Conservation (phyloP, 2,329 filamentous ascomycete genomes). For the Hypoxylon sp. region DNA sequence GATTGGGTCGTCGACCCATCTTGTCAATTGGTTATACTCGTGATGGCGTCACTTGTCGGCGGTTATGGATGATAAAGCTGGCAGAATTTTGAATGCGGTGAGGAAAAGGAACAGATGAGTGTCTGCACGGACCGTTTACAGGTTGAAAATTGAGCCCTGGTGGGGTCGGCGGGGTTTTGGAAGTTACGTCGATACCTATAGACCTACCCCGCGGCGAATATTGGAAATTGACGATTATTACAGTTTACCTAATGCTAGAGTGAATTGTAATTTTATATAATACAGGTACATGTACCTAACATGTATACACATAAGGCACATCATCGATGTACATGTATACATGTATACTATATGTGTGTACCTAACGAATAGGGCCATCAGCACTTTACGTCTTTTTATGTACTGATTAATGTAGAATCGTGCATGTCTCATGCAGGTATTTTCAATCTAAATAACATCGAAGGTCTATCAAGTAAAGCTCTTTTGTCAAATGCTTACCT, state of each 20-base stretch:
- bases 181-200: background rate
- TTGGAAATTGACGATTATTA: background rate
- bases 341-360: no score
- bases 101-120: constrained; percentile 40
- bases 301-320: no score
- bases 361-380: no score
- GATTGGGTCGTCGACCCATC: constrained; percentile 89
- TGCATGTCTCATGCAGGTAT: no score
- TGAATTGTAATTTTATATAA: no score
- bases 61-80: constrained; percentile 48
- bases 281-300: background rate
- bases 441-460: no score
- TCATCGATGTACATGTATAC: no score
- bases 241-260: no score
- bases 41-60: constrained; percentile 32
- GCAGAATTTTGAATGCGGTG: constrained; percentile 54
- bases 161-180: constrained; percentile 7
- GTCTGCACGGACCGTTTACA: constrained; percentile 18
- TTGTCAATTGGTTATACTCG: constrained; percentile 46
- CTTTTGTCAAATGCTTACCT: background rate
- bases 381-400: no score
- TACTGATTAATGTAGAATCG: no score
- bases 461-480: no score
- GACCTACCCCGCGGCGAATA: constrained; percentile 13
- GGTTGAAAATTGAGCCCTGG: constrained; percentile 32